Evolutionary conservation across 108 stramenopile genomes (phyloP).

Genomic region (Mediolabrus comicus): DNA sequence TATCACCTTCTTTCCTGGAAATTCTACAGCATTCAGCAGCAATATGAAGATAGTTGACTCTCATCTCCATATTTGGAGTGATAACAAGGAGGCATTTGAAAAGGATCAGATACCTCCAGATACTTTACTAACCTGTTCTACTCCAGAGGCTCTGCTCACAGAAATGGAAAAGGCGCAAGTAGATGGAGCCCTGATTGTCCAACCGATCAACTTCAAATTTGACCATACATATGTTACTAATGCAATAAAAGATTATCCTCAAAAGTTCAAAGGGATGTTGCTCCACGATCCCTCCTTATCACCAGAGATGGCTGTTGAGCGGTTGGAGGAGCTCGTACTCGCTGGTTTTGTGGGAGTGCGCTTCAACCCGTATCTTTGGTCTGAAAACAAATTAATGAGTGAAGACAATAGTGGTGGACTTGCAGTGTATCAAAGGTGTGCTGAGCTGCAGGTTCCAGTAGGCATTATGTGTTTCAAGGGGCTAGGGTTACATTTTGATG

Average conservation of each 20-base stretch:
- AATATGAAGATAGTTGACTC: conserved; percentile 64
- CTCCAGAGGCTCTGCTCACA: conserved; percentile 49
- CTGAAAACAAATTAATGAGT: conserved; percentile 40
- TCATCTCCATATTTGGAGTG: conserved; percentile 88
- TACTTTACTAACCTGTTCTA: conserved; percentile 50
- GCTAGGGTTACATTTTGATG: conserved; percentile 67
- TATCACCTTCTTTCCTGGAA: not conserved
- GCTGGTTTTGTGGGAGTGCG: conserved; percentile 84
- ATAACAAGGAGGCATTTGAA: conserved; percentile 59
- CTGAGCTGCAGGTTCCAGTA: conserved; percentile 76
- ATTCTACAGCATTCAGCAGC: not conserved
- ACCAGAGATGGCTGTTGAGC: conserved; percentile 58
- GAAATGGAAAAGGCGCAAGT: conserved; percentile 76
- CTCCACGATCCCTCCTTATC: conserved; percentile 71
- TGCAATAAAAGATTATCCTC: conserved; percentile 64
- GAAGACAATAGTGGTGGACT: conserved; percentile 44
- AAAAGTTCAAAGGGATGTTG: conserved; percentile 85
- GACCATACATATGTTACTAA: conserved; percentile 82
- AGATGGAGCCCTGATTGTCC: conserved; percentile 83
- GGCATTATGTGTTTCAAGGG: conserved; percentile 92
- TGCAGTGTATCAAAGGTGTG: conserved; percentile 76
- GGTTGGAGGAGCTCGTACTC: conserved; percentile 64
- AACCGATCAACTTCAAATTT: conserved; percentile 90
- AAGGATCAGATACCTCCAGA: conserved; percentile 73
- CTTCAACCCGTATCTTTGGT: conserved; percentile 90